Percentiles rank a stretch among this genome's conserved stretches.
phyloP scores from a whole-genome alignment of 2,329 filamentous ascomycete species.

The Microcera coccophila region DNA sequence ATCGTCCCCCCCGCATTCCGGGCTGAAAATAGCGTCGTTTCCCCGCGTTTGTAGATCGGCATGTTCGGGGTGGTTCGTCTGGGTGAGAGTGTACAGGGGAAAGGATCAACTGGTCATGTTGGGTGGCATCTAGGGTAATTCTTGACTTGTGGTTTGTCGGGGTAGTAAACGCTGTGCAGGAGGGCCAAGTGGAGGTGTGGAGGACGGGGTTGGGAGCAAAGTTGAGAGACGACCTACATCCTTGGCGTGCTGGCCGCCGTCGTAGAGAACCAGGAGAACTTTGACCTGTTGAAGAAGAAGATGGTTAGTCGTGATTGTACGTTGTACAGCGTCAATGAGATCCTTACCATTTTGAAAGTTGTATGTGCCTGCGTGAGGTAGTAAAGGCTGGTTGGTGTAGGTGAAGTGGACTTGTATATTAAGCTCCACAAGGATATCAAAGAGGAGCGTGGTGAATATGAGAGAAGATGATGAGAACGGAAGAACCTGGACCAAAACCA shows the following conservation, averaged over 20 bases:
- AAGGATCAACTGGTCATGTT: too few species aligned
- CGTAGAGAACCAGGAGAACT: constrained; percentile 90
- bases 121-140: too few species aligned
- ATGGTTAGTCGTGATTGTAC: constrained; percentile 16
- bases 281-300: constrained; percentile 67
- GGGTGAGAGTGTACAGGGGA: too few species aligned
- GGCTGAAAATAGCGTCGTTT: constrained; percentile 16
- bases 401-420: background rate
- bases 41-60: constrained; percentile 29
- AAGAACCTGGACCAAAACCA: constrained; percentile 8
- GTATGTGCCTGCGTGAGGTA: constrained; percentile 15
- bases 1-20: constrained; percentile 18
- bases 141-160: background rate
- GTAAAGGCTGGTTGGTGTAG: background rate
- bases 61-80: constrained; percentile 7
- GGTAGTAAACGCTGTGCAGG: constrained; percentile 7
- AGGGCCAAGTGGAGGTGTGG: constrained; percentile 13
- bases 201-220: constrained; percentile 5
- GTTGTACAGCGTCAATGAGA: background rate
- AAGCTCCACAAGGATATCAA: background rate
- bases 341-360: constrained; percentile 29
- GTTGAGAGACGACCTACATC: constrained; percentile 54
- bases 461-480: constrained; percentile 11
- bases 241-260: constrained; percentile 83
- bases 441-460: constrained; percentile 8